Percentiles rank a stretch among this genome's conserved stretches.
These are phyloP conservation scores for Camelina laxa DNA, from an alignment of 345 rosid species.

Conservation along the genomic window DNA sequence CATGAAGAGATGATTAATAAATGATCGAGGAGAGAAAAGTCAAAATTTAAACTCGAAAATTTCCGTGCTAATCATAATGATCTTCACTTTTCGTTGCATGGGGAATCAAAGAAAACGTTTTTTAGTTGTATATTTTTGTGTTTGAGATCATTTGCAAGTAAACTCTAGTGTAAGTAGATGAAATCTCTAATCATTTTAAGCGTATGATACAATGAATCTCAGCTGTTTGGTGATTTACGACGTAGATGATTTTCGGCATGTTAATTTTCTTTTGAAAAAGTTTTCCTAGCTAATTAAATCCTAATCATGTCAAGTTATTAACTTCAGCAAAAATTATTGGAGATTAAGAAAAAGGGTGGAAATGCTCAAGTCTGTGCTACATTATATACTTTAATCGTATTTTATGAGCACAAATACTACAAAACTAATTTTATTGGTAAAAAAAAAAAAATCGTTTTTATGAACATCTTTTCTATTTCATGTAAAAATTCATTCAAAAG, in stretches of 20 bases:
- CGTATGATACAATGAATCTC: slow-evolving; percentile 10
- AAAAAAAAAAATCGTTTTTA: too few relatives aligned
- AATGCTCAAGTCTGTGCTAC: too few relatives aligned
- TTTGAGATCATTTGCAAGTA: neutral
- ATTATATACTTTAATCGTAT: too few relatives aligned
- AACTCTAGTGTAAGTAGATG: neutral
- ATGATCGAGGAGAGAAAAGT: slow-evolving; percentile 30
- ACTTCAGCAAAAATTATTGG: too few relatives aligned
- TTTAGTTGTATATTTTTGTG: neutral
- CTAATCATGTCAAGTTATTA: neutral
- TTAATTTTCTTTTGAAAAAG: neutral
- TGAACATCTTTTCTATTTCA: too few relatives aligned
- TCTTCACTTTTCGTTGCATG: slow-evolving; percentile 30
- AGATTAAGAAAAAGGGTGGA: too few relatives aligned
- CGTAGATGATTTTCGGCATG: slow-evolving; percentile 36
- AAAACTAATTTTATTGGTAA: too few relatives aligned
- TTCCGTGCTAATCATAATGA: slow-evolving; percentile 27
- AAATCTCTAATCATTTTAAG: neutral
- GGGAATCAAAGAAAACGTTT: slow-evolving; percentile 19
- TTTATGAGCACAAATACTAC: too few relatives aligned
- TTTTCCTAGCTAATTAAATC: neutral
- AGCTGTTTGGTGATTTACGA: slow-evolving; percentile 34
- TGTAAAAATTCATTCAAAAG: too few relatives aligned
- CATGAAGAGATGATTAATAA: slow-evolving; percentile 13
- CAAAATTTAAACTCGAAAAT: slow-evolving; percentile 33